These are phyloP conservation scores for Yueomyces sinensis DNA, from an alignment of 805 yeast genomes.

Conservation along the genomic window DNA sequence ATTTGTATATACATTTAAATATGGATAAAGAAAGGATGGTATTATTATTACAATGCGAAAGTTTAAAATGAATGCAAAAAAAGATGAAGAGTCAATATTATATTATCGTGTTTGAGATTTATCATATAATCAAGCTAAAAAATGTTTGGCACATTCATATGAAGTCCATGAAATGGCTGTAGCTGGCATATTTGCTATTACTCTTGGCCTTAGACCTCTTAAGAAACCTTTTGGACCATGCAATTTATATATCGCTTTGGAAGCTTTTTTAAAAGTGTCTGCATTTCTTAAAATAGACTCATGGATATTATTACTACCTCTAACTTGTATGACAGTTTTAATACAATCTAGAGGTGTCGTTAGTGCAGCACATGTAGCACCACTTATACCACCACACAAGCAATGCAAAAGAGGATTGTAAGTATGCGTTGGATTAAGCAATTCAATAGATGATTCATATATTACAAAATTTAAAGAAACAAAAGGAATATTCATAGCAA, in stretches of 20 bases:
- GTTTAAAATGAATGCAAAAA: too few species aligned
- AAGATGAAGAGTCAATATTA: too few species aligned
- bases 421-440: constrained; percentile 64
- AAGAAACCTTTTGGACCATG: constrained; percentile 59
- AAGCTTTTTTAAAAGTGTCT: constrained; percentile 63
- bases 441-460: constrained; percentile 71
- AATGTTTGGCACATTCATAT: constrained; percentile 86
- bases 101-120: too few species aligned
- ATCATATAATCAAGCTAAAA: too few species aligned
- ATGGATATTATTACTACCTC: constrained; percentile 37
- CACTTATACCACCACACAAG: constrained; percentile 85
- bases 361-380: constrained; percentile 91
- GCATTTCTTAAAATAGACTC: constrained; percentile 33
- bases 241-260: constrained; percentile 45
- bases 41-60: too few species aligned
- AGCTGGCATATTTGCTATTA: constrained; percentile 89
- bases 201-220: constrained; percentile 83
- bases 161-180: constrained; percentile 98
- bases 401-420: constrained; percentile 91
- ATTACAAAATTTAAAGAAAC: constrained; percentile 90
- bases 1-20: too few species aligned
- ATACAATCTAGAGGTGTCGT: constrained; percentile 94
- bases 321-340: constrained; percentile 83
- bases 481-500: constrained; percentile 87
- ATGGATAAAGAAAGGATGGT: too few species aligned